Evolutionary conservation across 768 basidiomycete species (phyloP).

Genomic region (Cubamyces sp.): DNA sequence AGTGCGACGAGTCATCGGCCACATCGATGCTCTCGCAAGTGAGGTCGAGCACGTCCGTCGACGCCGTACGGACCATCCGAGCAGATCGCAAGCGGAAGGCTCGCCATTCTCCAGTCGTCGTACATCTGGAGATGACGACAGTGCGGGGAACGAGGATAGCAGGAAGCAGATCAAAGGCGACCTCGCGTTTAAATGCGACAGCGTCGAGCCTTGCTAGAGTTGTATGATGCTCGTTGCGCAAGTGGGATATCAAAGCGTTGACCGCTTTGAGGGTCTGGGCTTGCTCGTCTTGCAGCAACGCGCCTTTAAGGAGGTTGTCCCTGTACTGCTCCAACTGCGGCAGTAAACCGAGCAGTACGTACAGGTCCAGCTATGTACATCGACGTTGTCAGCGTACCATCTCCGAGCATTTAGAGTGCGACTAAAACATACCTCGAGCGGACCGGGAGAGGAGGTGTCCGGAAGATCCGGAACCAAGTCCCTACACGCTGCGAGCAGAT

Average conservation of each 20-base stretch:
- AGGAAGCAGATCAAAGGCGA: constrained; percentile 55
- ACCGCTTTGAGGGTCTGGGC: constrained; percentile 45
- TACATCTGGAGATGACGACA: constrained; percentile 54
- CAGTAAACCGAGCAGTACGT: constrained; percentile 59
- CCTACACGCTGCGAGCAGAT: constrained; percentile 59
- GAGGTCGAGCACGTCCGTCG: constrained; percentile 47
- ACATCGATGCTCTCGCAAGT: constrained; percentile 57
- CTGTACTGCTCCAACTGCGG: constrained; percentile 50
- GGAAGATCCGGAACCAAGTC: constrained; percentile 59
- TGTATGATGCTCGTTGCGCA: constrained; percentile 51
- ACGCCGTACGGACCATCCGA: constrained; percentile 40
- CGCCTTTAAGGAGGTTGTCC: constrained; percentile 41
- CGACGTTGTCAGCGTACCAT: constrained; percentile 56
- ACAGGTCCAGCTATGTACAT: constrained; percentile 53
- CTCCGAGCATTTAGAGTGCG: constrained; percentile 43
- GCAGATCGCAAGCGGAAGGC: constrained; percentile 51
- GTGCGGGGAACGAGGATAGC: constrained; percentile 56
- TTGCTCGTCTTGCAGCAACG: constrained; percentile 39
- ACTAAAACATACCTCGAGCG: constrained; percentile 33
- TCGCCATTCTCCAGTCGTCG: constrained; percentile 54
- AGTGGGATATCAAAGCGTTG: constrained; percentile 41
- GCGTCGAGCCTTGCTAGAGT: constrained; percentile 51
- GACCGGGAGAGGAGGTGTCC: constrained; percentile 44
- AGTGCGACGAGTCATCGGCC: constrained; percentile 38
- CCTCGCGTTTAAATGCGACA: constrained; percentile 56